Evolutionary conservation across 371 early-diverging fungal genomes (phyloP), one percentile per base, ranked within the genome.

Genomic region (Lichtheimia hyalospora): DNA sequence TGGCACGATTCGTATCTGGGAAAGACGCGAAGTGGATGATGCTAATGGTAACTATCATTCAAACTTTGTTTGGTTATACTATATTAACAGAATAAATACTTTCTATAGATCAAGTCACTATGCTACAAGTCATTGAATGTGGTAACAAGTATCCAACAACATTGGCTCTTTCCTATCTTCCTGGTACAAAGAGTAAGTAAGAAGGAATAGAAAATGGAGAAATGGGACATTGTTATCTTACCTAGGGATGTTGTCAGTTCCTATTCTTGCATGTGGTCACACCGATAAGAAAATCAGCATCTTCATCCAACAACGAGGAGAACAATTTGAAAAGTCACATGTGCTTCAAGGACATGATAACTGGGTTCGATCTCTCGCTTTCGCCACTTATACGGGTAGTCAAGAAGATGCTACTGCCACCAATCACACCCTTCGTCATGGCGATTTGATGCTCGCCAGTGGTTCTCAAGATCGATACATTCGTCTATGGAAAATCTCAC

Each of bases 391-490:
- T 64, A 83, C 86, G 5, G 61, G 63, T 10, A 15, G 25, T 13
- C 41, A 46, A 14, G 50, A 64, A 18, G 72, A 68, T 0, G 58
- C 34, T 43, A 67, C 62, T 20, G 69, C 67, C 13, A 71, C 61
- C 58, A 73, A 75, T 27, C 84, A 82, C 61, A 81, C 83, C 13
- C 84, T 91, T 57, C 65, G 68, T 20, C 66, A 82, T 3, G 93
- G 92, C 4, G 93, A 95, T 73, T 66, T 96, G 39, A 76, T 96
- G 48, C 72, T 98, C 39, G 95, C 97, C 0, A 90, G 92, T 60
- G 94, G 84, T 14, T 91, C 95, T 20, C 95, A 97, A 71, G 98
- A 98, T 77, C 86, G 85, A 68, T 92, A 93, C 67, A 90, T 96
- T 66, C 87, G 98, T 28, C 68, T 96, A 7, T 98, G 97, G 97